Conservation (phyloP, 169 alveolate genomes). For the Eimeria brunetti region DNA sequence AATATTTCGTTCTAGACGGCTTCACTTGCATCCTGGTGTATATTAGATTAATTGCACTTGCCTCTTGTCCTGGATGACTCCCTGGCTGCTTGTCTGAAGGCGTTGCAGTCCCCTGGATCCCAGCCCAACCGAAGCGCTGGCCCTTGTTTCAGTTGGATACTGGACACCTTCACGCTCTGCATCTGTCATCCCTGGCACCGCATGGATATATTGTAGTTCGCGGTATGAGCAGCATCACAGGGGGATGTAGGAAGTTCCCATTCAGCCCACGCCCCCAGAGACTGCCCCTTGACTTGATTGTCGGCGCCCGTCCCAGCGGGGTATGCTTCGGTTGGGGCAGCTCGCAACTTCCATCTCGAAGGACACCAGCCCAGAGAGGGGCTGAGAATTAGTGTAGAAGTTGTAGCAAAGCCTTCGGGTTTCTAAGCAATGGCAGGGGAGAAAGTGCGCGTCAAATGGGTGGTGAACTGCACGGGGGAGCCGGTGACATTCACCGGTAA, state of each 20-base stretch:
- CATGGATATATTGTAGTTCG: neutral
- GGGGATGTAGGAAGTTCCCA: constrained; percentile 29
- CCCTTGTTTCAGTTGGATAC: neutral
- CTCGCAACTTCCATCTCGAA: neutral
- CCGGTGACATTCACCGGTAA: constrained; percentile 65
- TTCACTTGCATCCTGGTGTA: neutral
- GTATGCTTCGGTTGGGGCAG: constrained; percentile 25
- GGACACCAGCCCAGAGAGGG: neutral
- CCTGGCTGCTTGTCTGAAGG: neutral
- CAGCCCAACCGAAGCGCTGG: neutral
- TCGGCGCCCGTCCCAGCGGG: constrained; percentile 40
- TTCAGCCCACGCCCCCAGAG: neutral
- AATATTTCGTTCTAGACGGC: neutral
- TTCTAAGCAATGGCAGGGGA: constrained; percentile 57
- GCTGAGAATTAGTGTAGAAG: neutral
- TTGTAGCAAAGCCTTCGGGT: neutral
- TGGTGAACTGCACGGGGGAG: constrained; percentile 71
- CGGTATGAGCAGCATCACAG: constrained; percentile 20
- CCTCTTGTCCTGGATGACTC: neutral
- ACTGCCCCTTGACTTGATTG: neutral
- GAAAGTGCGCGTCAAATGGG: constrained; percentile 71
- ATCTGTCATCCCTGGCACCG: neutral
- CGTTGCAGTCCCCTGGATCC: neutral
- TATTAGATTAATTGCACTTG: neutral
- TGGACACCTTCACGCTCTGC: neutral